A percentile compares a stretch with the other conserved stretches of the same genome.
phyloP scores from a whole-genome alignment of 2,329 filamentous ascomycete species.

The Colletotrichum higginsianum region DNA sequence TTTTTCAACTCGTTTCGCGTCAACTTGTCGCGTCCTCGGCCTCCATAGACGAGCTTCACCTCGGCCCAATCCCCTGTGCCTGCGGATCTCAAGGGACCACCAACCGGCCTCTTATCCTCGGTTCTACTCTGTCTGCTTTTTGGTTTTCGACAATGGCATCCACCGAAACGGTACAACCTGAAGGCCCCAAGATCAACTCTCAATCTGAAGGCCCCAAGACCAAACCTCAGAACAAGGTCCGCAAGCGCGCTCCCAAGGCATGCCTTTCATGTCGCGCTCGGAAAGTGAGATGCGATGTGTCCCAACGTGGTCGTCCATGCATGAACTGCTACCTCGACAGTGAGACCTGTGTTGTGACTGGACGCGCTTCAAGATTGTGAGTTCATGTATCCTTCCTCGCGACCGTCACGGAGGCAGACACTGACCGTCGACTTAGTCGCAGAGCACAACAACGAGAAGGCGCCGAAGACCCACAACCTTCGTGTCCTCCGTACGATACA shows the following conservation, averaged over 20 bases:
- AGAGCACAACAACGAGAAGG: constrained; percentile 48
- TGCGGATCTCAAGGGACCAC: constrained; percentile 9
- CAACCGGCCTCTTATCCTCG: not conserved
- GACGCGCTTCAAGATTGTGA: constrained; percentile 58
- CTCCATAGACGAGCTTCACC: constrained; percentile 31
- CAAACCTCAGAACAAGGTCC: constrained; percentile 54
- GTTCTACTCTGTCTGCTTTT: not conserved
- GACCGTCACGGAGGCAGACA: not conserved
- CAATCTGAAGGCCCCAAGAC: constrained; percentile 47
- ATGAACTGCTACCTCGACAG: constrained; percentile 68
- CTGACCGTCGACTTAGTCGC: constrained; percentile 44
- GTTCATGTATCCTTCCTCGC: constrained; percentile 36
- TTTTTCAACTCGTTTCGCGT: constrained; percentile 33
- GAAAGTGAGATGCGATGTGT: constrained; percentile 67
- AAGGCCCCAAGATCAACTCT: constrained; percentile 6
- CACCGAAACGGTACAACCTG: constrained; percentile 44
- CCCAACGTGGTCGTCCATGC: constrained; percentile 63
- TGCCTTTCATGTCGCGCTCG: constrained; percentile 66
- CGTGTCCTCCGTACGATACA: constrained; percentile 49
- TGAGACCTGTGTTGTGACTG: constrained; percentile 59
- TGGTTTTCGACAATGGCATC: constrained; percentile 33
- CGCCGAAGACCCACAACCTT: constrained; percentile 47
- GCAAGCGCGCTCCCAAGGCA: constrained; percentile 65
- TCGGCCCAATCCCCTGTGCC: constrained; percentile 17
- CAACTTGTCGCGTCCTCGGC: constrained; percentile 24